Percentiles rank a stretch among this genome's conserved stretches.
These are phyloP conservation scores for Xylona heveae DNA, from an alignment of 495 filamentous ascomycete genomes.

Conservation along the genomic window DNA sequence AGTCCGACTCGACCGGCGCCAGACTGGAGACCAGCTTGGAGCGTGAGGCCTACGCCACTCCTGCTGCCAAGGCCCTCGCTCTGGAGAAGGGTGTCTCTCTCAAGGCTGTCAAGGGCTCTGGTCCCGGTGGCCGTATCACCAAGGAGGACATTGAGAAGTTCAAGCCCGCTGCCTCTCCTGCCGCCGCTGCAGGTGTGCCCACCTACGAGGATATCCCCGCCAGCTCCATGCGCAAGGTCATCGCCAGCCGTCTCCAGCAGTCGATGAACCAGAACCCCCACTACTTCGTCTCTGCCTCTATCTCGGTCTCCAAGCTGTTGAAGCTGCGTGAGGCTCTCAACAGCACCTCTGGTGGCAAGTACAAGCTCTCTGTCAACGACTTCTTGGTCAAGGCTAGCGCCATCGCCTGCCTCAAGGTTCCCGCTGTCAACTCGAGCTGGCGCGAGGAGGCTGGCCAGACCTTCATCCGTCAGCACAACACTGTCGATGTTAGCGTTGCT, in stretches of 20 bases:
- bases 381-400: conserved; percentile 95
- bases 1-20: conserved; percentile 54
- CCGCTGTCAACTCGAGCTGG: conserved; percentile 91
- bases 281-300: conserved; percentile 77
- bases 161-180: conserved; percentile 27
- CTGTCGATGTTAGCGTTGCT: conserved; percentile 79
- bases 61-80: conserved; percentile 60
- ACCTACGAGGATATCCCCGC: conserved; percentile 70
- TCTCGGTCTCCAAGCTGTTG: conserved; percentile 83
- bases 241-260: conserved; percentile 75
- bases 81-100: conserved; percentile 69
- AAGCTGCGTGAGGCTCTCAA: conserved; percentile 94
- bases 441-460: conserved; percentile 48
- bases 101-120: conserved; percentile 68
- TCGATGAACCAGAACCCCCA: conserved; percentile 87
- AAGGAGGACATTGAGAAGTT: conserved; percentile 84
- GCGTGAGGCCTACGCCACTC: conserved; percentile 49
- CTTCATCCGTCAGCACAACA: conserved; percentile 78
- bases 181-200: conserved; percentile 30
- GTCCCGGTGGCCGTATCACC: conserved; percentile 69
- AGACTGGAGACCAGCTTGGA: conserved; percentile 66
- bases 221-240: conserved; percentile 92
- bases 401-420: conserved; percentile 76
- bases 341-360: conserved; percentile 65
- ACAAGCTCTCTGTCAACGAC: conserved; percentile 98